These are phyloP conservation scores for Macaranga tanarius DNA, from an alignment of 441 rosid species.

Conservation along the genomic window DNA sequence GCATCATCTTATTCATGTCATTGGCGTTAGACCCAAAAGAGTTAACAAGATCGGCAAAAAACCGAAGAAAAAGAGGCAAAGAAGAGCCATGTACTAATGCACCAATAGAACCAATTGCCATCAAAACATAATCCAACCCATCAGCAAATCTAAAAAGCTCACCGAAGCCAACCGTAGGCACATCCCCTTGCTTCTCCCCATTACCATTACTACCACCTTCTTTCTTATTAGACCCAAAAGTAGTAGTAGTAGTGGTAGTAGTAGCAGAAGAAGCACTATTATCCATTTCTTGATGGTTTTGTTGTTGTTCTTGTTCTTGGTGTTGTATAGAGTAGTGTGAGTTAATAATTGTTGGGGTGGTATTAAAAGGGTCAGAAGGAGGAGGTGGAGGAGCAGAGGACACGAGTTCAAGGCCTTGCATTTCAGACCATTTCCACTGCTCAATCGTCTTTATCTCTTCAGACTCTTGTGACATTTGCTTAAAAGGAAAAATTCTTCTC, in stretches of 20 bases:
- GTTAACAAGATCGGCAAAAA: slow-evolving; percentile 99
- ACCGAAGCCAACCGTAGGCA: slow-evolving; percentile 60
- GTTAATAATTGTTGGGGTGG: slow-evolving; percentile 23
- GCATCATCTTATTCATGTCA: slow-evolving; percentile 90
- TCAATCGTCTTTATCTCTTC: slow-evolving; percentile 68
- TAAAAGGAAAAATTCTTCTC: slow-evolving; percentile 27
- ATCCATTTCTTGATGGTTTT: slow-evolving; percentile 10
- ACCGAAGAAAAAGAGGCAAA: slow-evolving; percentile 86
- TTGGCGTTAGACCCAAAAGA: slow-evolving; percentile 95
- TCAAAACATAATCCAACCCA: slow-evolving; percentile 82
- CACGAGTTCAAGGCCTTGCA: slow-evolving; percentile 96
- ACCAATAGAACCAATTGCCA: slow-evolving; percentile 96
- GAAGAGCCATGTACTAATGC: slow-evolving; percentile 96
- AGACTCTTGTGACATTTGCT: slow-evolving; percentile 85
- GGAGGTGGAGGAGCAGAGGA: slow-evolving; percentile 35
- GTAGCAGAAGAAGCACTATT: too few relatives aligned
- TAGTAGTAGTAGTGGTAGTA: too few relatives aligned
- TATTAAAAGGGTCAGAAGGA: slow-evolving; percentile 34
- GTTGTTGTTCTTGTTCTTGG: slow-evolving; percentile 12
- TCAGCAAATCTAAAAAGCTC: slow-evolving; percentile 98
- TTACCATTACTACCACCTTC: slow-evolving; percentile 48
- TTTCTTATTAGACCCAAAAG: slow-evolving; percentile 24
- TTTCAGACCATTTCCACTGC: slow-evolving; percentile 97
- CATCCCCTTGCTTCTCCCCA: slow-evolving; percentile 50
- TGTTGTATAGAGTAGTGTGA: slow-evolving; percentile 13